A percentile compares a stretch with the other conserved stretches of the same genome.
These are phyloP conservation scores for Selenicereus undatus DNA, from an alignment of 148 eudicot genomes.

Conservation along the genomic window DNA sequence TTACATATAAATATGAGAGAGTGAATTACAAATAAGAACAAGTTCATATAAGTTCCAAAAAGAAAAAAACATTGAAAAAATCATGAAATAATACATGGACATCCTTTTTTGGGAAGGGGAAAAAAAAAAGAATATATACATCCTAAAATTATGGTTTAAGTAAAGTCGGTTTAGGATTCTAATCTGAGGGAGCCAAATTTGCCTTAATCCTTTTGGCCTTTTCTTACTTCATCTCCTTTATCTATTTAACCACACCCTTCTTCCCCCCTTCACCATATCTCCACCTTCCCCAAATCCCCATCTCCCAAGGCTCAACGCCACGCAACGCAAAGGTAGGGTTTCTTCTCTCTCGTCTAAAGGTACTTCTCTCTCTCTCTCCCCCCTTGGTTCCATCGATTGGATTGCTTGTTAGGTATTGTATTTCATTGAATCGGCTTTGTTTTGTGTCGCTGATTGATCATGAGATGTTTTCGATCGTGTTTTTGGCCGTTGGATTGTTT, in stretches of 20 bases:
- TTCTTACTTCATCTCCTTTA: too few relatives aligned
- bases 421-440: neutral
- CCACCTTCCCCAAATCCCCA: too few relatives aligned
- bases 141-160: neutral
- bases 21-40: too few relatives aligned
- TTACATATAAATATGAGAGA: too few relatives aligned
- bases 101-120: too few relatives aligned
- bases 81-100: too few relatives aligned
- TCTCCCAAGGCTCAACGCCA: neutral
- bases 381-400: neutral
- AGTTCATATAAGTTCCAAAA: too few relatives aligned
- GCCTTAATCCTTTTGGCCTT: constrained; percentile 4
- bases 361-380: neutral
- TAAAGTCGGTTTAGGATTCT: neutral
- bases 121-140: too few relatives aligned
- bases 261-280: too few relatives aligned
- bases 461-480: neutral
- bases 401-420: neutral
- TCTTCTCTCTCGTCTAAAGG: neutral
- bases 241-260: too few relatives aligned
- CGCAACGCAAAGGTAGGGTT: neutral
- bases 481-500: neutral
- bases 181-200: neutral
- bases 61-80: too few relatives aligned
- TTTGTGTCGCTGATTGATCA: neutral